Evolutionary conservation across 2,329 filamentous ascomycete species (phyloP).

Genomic region (Aspergillus novofumigatus): DNA sequence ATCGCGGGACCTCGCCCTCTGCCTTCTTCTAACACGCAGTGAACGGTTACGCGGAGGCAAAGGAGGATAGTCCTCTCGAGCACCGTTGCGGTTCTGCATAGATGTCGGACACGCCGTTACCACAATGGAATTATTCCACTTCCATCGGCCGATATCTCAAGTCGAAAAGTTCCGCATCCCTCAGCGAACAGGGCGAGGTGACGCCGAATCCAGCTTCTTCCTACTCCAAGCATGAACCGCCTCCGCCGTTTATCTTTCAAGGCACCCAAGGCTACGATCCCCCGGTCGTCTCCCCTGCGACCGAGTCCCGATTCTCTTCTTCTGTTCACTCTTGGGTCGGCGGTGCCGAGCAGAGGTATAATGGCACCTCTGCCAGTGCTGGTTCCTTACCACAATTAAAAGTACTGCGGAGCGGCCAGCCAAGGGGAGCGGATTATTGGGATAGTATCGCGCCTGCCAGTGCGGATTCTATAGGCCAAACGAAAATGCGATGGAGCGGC

Average conservation of each 20-base stretch:
- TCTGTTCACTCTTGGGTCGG: constrained; percentile 15
- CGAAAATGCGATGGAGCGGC: background rate
- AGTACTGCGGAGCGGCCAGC: background rate
- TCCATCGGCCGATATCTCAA: constrained; percentile 20
- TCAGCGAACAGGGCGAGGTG: constrained; percentile 11
- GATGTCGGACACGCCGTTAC: constrained; percentile 30
- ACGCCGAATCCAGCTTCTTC: constrained; percentile 14
- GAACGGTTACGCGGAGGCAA: background rate
- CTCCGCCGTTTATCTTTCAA: constrained; percentile 16
- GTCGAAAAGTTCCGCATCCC: constrained; percentile 10
- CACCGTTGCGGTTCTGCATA: constrained; percentile 15
- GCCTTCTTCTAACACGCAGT: background rate
- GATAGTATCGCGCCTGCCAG: constrained; percentile 20
- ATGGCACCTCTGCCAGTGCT: constrained; percentile 16
- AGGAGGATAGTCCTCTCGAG: constrained; percentile 5
- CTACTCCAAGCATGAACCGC: constrained; percentile 21
- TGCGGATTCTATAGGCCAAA: constrained; percentile 1
- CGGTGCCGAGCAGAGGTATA: constrained; percentile 20
- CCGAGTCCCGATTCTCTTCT: constrained; percentile 13
- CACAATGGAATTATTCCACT: constrained; percentile 24
- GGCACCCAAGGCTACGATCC: constrained; percentile 17
- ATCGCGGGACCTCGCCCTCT: background rate
- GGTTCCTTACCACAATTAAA: background rate
- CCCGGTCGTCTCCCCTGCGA: constrained; percentile 8
- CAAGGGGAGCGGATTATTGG: constrained; percentile 16